Evolutionary conservation across 1,284 basidiomycete species (phyloP).

Genomic region (Ganoderma leucocontextum): DNA sequence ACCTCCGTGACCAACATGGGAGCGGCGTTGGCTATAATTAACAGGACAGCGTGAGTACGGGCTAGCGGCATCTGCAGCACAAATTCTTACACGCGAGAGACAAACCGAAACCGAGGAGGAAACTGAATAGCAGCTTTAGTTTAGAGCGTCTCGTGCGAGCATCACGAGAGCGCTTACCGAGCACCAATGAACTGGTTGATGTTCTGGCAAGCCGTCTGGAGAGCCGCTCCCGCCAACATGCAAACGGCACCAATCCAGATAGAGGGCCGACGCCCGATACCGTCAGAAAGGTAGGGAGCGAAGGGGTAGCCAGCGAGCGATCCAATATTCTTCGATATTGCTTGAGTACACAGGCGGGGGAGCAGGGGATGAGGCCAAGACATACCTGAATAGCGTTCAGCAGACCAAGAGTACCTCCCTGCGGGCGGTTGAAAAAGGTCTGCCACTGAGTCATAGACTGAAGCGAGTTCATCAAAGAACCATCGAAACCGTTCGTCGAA

Average conservation of each 20-base stretch:
- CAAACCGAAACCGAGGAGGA: conserved; percentile 83
- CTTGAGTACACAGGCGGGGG: conserved; percentile 4
- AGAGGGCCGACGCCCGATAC: conserved; percentile 68
- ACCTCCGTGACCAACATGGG: conserved; percentile 82
- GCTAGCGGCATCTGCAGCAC: not conserved
- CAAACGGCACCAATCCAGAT: conserved; percentile 69
- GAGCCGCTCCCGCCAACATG: conserved; percentile 71
- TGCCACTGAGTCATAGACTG: conserved; percentile 72
- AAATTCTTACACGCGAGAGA: conserved; percentile 64
- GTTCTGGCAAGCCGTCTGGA: conserved; percentile 77
- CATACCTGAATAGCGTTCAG: conserved; percentile 80
- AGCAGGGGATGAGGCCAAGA: conserved; percentile 9
- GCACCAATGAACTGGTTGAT: conserved; percentile 86
- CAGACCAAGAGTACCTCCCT: conserved; percentile 67
- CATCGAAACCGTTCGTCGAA: conserved; percentile 81
- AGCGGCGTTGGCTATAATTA: conserved; percentile 63
- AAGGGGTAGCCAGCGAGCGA: conserved; percentile 71
- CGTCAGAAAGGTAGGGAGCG: conserved; percentile 75
- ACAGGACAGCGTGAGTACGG: conserved; percentile 7
- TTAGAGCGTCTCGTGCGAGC: conserved; percentile 8
- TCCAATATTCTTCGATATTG: conserved; percentile 65
- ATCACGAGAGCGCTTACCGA: conserved; percentile 49
- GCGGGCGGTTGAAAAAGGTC: conserved; percentile 62
- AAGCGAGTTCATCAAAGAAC: conserved; percentile 81
- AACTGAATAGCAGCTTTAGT: conserved; percentile 45